These are phyloP conservation scores for Croton laevigatus DNA, from an alignment of 441 rosid species.

Conservation along the genomic window DNA sequence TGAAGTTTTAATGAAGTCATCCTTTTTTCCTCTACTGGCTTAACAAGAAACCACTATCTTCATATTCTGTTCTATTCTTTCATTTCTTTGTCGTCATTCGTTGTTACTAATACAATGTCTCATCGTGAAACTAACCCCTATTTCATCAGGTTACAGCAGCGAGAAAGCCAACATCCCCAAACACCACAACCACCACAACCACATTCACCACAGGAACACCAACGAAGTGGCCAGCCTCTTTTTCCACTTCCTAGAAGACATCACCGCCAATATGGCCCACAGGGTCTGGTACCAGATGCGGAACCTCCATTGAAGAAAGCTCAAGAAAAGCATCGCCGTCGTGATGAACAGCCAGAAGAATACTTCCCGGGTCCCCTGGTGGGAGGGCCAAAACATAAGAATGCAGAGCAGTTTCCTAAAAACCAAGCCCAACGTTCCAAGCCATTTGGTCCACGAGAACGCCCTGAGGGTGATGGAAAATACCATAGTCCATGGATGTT, in stretches of 20 bases:
- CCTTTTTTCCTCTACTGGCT: slow-evolving; percentile 23
- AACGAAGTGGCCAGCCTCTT: neutral
- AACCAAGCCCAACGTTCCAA: slow-evolving; percentile 1
- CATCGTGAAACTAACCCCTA: slow-evolving; percentile 66
- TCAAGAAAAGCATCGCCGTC: too few relatives aligned
- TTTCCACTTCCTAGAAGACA: neutral
- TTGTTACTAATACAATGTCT: slow-evolving; percentile 28
- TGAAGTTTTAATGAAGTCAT: slow-evolving; percentile 54
- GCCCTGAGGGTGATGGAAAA: neutral
- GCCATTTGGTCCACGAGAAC: neutral
- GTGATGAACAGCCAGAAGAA: neutral
- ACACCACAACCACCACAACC: slow-evolving; percentile 1
- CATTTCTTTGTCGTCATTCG: slow-evolving; percentile 17
- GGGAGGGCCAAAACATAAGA: neutral
- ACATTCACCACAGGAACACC: neutral
- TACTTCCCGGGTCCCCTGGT: neutral
- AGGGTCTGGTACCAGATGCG: neutral
- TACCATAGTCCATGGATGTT: slow-evolving; percentile 3
- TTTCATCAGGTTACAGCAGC: slow-evolving; percentile 23
- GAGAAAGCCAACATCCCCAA: slow-evolving; percentile 9
- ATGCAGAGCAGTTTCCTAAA: neutral
- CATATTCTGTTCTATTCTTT: slow-evolving; percentile 16
- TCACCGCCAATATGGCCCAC: slow-evolving; percentile 14
- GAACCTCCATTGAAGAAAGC: too few relatives aligned
- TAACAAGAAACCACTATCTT: too few relatives aligned